Evolutionary conservation across 345 rosid genomes (phyloP), one percentile per base, ranked within the genome.

Genomic region (Eucalyptus rudis): DNA sequence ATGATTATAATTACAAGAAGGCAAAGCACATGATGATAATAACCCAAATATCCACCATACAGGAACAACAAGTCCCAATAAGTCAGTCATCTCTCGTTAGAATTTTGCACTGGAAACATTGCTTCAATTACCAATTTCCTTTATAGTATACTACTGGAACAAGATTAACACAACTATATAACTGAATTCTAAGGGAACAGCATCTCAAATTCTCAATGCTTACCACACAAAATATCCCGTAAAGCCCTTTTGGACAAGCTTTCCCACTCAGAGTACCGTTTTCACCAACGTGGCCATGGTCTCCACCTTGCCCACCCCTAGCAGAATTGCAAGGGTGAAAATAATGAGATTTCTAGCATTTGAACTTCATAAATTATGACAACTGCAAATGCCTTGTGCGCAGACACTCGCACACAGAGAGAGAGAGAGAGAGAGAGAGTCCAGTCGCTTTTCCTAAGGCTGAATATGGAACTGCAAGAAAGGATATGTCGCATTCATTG

Each of bases 171-270:
- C 84, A 76, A 40, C 84, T 43, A 76, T 10, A 40, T 40, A 76
- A 76, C 84, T 3, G 9, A 76, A 76, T 76, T 76, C 84, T 22
- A 76, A 76, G 47, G 84, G 47, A 76, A 76, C 27, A 76, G 47
- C 84, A 40, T 12, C 64, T 86, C 54, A 17, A 86, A 52, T 54
- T 27, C 58, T 19, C 90, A 20, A 81, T 80, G 66, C 71, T 31
- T 89, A 98, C 99, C 98, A 93, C 88, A 86, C 99, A 98, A 93
- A 96, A 98, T 89, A 90, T 95, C 89, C 99, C 99, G 86, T 94
- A 95, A 86, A 97, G 96, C 89, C 99, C 99, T 90, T 92, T 93
- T 16, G 99, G 99, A 90, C 99, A 98, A 89, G 97, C 95, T 89
- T 95, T 96, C 85, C 99, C 99, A n/a, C 95, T 94, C 90, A 94